Base-by-base conservation (phyloP, 202 grass and related monocot genomes). In the Panicum virgatum region DNA sequence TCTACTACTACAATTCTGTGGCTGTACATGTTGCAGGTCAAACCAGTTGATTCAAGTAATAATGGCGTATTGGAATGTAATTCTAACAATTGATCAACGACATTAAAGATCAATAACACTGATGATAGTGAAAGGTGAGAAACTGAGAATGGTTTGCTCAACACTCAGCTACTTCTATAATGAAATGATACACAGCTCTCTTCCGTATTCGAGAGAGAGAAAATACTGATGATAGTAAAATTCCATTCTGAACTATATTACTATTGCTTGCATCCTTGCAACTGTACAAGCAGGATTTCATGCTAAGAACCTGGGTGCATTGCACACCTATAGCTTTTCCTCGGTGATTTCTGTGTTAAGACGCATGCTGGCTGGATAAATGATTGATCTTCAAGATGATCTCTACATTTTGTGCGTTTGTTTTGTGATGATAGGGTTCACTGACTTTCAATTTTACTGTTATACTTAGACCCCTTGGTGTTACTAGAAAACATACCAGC, bases 311-410 rank as follows among this genome's bases (percentile, higher is more conserved):
- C 4, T 48, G 20, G 23, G 34, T 65, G 44, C 43, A 42, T 15
- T 74, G 45, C 22, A n/a, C 6, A 73, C 65, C 16, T n/a, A 22
- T 7, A 4, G 64, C 52, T 47, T 58, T 27, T 12, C 12, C 51
- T n/a, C 4, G 70, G 57, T 75, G 14, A 51, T 73, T 44, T 54
- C 5, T 47, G 4, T 7, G 72, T 36, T 68, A 58, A 29, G 20
- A 83, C 52, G 23, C 48, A 23, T 66, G 32, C 18, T 75, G 44
- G 61, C 37, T 76, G 22, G 37, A 45, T 66, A 66, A 75, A 34
- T 75, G 39, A 7, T 5, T 0, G 14, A 42, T 44, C 15, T 44
- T 80, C 2, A 8, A 11, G 62, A 25, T 37, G 12, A 37, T 25
- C 6, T 22, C 25, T 23, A 6, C 53, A 48, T 29, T 80, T 39